These are phyloP conservation scores for Penicillium argentinense DNA, from an alignment of 495 filamentous ascomycete species.

Conservation along the genomic window DNA sequence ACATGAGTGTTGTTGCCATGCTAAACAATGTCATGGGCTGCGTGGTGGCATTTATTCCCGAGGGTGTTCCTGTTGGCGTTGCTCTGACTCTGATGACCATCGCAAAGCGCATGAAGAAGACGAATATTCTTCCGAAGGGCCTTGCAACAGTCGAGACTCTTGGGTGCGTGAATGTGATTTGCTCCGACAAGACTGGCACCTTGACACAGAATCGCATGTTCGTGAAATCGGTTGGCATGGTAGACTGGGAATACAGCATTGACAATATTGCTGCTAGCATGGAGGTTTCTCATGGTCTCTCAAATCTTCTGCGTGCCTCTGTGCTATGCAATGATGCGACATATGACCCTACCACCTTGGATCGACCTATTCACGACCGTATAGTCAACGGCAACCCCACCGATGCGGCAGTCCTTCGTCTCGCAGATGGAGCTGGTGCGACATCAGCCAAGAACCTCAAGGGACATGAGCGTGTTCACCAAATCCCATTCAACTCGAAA, in stretches of 20 bases:
- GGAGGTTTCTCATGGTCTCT: slow-evolving; percentile 16
- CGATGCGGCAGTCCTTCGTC: slow-evolving; percentile 67
- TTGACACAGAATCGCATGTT: slow-evolving; percentile 58
- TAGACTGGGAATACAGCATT: slow-evolving; percentile 30
- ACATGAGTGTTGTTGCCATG: slow-evolving; percentile 67
- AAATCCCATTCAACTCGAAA: slow-evolving; percentile 75
- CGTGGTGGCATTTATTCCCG: slow-evolving; percentile 72
- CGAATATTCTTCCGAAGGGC: slow-evolving; percentile 66
- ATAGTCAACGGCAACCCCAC: slow-evolving; percentile 71
- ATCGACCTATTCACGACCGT: slow-evolving; percentile 52
- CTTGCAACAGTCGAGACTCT: slow-evolving; percentile 72
- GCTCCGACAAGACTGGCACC: slow-evolving; percentile 73
- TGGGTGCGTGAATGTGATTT: slow-evolving; percentile 68
- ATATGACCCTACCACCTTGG: slow-evolving; percentile 60
- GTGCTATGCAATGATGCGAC: slow-evolving; percentile 66
- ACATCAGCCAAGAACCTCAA: slow-evolving; percentile 41
- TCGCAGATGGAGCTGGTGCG: slow-evolving; percentile 59
- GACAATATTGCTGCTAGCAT: slow-evolving; percentile 18
- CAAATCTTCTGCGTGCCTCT: slow-evolving; percentile 27
- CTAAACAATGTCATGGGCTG: slow-evolving; percentile 67
- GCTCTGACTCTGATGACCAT: slow-evolving; percentile 60
- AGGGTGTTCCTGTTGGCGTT: slow-evolving; percentile 69
- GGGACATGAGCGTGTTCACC: slow-evolving; percentile 57
- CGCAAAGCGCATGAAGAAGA: slow-evolving; percentile 63
- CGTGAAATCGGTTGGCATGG: slow-evolving; percentile 41